Percentiles rank a stretch among this genome's conserved stretches.
Evolutionary conservation across 2,329 filamentous ascomycete species (phyloP).

Genomic region (Chlorencoelia australis): DNA sequence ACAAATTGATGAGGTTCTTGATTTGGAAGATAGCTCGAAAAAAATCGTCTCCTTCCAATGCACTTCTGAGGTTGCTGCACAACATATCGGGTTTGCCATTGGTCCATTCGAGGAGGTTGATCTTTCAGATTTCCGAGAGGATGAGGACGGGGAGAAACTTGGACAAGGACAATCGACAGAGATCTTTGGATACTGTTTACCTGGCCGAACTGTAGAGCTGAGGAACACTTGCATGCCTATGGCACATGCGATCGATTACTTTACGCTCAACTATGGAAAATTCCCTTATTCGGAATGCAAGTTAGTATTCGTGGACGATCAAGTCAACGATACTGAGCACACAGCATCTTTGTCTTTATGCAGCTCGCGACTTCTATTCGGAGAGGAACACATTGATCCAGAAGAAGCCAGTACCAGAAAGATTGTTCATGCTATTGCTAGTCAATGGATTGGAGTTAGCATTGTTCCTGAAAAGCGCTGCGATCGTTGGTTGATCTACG

Average conservation of each 20-base stretch:
- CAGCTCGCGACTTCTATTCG: constrained; percentile 77
- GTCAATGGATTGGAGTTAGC: constrained; percentile 90
- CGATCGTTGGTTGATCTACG: constrained; percentile 84
- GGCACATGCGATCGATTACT: constrained; percentile 80
- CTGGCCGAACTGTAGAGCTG: constrained; percentile 70
- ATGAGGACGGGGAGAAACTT: constrained; percentile 84
- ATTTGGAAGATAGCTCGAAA: constrained; percentile 66
- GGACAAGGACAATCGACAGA: constrained; percentile 73
- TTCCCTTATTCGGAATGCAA: constrained; percentile 93
- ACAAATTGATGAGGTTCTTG: constrained; percentile 69
- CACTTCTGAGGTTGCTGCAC: constrained; percentile 64
- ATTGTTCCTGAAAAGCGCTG: constrained; percentile 72
- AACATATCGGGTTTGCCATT: constrained; percentile 87
- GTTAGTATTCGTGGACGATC: constrained; percentile 87
- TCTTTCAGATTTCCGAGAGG: constrained; percentile 77
- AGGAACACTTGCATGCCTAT: constrained; percentile 80
- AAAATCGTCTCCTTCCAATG: constrained; percentile 84
- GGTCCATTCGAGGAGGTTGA: constrained; percentile 94
- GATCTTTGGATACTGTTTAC: constrained; percentile 84
- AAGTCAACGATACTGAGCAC: constrained; percentile 62
- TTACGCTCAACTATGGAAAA: constrained; percentile 77
- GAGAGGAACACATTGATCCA: constrained; percentile 74
- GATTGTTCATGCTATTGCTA: constrained; percentile 74
- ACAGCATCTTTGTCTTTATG: constrained; percentile 79
- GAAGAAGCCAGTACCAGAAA: constrained; percentile 73